Percentiles rank a stretch among this genome's conserved stretches.
Evolutionary conservation across 2,329 filamentous ascomycete species (phyloP).

Genomic region (Metarhizium brunneum): DNA sequence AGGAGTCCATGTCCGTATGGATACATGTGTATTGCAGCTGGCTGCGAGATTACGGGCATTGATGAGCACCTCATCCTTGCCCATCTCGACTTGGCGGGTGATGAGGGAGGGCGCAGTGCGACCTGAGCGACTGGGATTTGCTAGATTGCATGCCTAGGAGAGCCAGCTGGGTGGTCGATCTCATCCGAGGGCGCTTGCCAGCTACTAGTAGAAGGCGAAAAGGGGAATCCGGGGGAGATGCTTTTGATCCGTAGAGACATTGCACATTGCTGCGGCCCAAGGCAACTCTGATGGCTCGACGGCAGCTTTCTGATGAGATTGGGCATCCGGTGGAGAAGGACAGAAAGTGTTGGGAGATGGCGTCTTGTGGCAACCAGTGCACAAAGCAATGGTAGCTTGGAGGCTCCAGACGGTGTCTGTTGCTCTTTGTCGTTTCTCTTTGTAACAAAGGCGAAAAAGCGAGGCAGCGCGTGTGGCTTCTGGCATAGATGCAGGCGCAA

Average conservation of each 20-base stretch:
- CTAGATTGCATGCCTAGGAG: neutral
- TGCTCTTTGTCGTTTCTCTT: too few species aligned
- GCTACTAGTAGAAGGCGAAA: neutral
- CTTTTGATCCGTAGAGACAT: neutral
- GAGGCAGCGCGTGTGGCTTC: too few species aligned
- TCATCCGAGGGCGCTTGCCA: neutral
- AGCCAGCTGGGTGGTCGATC: neutral
- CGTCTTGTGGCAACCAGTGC: too few species aligned
- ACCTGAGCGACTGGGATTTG: neutral
- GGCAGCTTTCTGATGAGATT: too few species aligned
- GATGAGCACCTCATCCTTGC: neutral
- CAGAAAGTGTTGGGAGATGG: too few species aligned
- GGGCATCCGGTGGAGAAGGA: too few species aligned
- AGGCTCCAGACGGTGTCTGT: too few species aligned
- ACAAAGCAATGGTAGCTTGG: too few species aligned
- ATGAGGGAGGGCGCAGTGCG: neutral
- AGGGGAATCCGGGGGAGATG: neutral
- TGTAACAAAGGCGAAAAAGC: too few species aligned
- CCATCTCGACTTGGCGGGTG: neutral
- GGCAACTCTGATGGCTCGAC: neutral
- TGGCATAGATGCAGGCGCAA: too few species aligned
- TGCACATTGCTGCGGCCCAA: too few species aligned
- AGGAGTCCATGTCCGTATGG: too few species aligned
- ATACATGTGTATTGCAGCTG: neutral
- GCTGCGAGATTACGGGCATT: neutral